Evolutionary conservation across 306 rosid genomes (phyloP).

Genomic region (Senna tora): DNA sequence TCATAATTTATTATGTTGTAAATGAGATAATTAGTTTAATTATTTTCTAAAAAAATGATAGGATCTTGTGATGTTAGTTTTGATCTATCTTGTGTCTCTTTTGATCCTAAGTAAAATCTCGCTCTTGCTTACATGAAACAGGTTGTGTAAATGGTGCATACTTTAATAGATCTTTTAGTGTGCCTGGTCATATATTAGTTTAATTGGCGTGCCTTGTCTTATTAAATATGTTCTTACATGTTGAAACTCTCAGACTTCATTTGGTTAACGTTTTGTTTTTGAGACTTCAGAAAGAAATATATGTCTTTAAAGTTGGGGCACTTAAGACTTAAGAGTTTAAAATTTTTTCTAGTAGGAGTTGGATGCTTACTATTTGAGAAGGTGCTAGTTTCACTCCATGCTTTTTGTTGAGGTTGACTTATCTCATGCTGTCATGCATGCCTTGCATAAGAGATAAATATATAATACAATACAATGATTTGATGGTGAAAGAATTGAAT

Average conservation of each 20-base stretch:
- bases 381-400: neutral
- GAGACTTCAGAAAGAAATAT: neutral
- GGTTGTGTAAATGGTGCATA: neutral
- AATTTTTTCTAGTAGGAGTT: neutral
- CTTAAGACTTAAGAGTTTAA: neutral
- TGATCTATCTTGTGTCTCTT: no score
- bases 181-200: neutral
- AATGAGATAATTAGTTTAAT: no score
- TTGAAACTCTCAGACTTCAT: neutral
- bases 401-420: constrained; percentile 1
- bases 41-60: no score
- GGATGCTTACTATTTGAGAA: constrained; percentile 3
- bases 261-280: neutral
- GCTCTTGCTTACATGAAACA: no score
- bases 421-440: neutral
- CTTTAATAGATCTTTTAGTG: neutral
- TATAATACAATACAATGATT: neutral
- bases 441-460: neutral
- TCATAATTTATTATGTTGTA: no score
- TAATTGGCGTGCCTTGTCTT: neutral
- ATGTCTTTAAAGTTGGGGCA: neutral
- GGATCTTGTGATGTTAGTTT: no score
- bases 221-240: neutral
- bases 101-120: no score
- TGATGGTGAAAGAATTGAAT: neutral